These are phyloP conservation scores for Globisporangium paddicum DNA, from an alignment of 352 stramenopile genomes.

Conservation along the genomic window DNA sequence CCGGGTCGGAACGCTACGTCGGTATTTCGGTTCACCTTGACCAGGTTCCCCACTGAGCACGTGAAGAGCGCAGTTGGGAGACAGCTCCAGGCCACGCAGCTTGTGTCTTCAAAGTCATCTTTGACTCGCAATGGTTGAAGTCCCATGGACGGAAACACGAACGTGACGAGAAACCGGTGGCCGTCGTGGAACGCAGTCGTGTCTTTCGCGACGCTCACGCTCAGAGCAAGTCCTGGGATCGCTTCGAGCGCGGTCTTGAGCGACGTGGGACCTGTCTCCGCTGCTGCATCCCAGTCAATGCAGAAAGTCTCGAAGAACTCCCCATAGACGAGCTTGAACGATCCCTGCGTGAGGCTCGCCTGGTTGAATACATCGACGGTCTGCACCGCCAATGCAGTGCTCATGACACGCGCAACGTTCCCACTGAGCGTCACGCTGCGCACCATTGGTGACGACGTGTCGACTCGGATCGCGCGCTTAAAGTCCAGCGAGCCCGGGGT, in stretches of 20 bases:
- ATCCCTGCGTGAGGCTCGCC: conserved; percentile 36
- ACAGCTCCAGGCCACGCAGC: conserved; percentile 39
- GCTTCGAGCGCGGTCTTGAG: conserved; percentile 40
- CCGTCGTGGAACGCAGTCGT: conserved; percentile 42
- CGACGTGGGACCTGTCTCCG: conserved; percentile 15
- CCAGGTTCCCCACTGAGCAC: conserved; percentile 25
- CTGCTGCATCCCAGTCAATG: conserved; percentile 49
- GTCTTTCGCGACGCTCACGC: conserved; percentile 36
- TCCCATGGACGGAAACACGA: conserved; percentile 43
- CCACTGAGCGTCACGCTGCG: conserved; percentile 29
- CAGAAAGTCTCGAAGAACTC: conserved; percentile 26
- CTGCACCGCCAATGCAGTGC: conserved; percentile 31
- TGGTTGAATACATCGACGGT: conserved; percentile 58
- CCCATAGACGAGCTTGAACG: conserved; percentile 54
- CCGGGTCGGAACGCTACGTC: conserved; percentile 34
- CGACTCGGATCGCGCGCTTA: conserved; percentile 38
- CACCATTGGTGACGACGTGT: conserved; percentile 41
- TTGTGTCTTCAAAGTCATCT: neutral
- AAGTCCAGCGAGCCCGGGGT: conserved; percentile 51
- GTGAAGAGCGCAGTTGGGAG: conserved; percentile 11
- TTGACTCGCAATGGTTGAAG: conserved; percentile 36
- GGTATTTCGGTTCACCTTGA: conserved; percentile 43
- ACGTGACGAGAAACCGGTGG: conserved; percentile 41
- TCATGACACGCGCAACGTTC: conserved; percentile 29
- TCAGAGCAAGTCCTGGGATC: conserved; percentile 29